Evolutionary conservation across 306 rosid species (phyloP), one percentile per base, ranked within the genome.

Genomic region (Vigna mungo): DNA sequence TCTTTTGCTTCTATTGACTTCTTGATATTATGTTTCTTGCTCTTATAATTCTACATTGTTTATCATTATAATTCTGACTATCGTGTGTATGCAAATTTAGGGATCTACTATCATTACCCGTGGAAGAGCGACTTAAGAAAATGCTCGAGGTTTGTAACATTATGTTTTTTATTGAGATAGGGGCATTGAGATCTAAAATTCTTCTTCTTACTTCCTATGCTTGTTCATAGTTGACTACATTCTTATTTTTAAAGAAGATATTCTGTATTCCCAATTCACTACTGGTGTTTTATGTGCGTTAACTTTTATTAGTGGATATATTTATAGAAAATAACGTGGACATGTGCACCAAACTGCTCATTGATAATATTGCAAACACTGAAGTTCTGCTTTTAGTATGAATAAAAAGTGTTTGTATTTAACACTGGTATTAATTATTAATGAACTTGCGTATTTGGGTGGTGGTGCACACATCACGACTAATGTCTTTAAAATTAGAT

Each of bases 91-190:
- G 54, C 52, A 68, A 12, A 85, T 84, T 85, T 90, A 95, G 99
- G 87, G 60, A 20, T 82, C 84, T 92, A 86, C 87, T 87, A 62
- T 82, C 89, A 23, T 76, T 92, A 77, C 90, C 97, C 18, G 79
- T 86, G 75, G 97, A 90, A 69, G 95, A 89, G 39, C 97, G 97
- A 54, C 91, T 95, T 43, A 75, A 89, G 89, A 85, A 82, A 78
- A 72, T 92, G 67, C 85, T 92, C 32, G 89, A 92, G 99, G 99
- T 95, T 82, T 74, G 97, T 88, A 53, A 58, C 83, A 60, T 79
- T 58, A 43, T 71, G 49, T 71, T 72, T 67, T 74, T 54, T 37
- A 52, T 78, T 60, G 63, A 34, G 39, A 46, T 46, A 61, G 72
- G 52, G 41, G 12, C 62, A 9, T 59, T 67, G 32, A 67, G 61